A percentile compares a stretch with the other conserved stretches of the same genome.
These are phyloP conservation scores for Boletus edulis DNA, from an alignment of 768 basidiomycete genomes.

Conservation along the genomic window DNA sequence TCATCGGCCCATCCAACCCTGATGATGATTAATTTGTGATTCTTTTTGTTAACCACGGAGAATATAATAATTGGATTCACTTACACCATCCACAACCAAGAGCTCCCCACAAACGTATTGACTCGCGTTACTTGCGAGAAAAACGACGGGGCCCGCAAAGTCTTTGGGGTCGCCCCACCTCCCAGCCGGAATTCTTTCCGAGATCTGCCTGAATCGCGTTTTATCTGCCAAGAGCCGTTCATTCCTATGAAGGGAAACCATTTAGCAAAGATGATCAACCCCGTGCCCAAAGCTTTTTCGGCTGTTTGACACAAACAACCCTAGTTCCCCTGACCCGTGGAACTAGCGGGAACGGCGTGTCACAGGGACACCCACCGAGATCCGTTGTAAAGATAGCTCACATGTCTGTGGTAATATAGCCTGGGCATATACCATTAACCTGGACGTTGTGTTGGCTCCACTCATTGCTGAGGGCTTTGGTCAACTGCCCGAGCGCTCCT, in stretches of 20 bases:
- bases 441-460: conserved; percentile 88
- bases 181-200: conserved; percentile 66
- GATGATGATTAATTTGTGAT: conserved; percentile 14
- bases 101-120: conserved; percentile 71
- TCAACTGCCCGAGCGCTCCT: conserved; percentile 80
- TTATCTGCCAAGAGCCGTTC: conserved; percentile 61
- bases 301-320: conserved; percentile 3
- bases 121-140: conserved; percentile 60
- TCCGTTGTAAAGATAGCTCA: conserved; percentile 33
- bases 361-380: conserved; percentile 5
- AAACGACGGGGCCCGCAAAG: conserved; percentile 67
- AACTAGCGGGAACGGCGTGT: neutral
- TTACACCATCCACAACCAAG: conserved; percentile 65
- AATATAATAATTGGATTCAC: conserved; percentile 24
- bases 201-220: conserved; percentile 59
- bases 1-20: conserved; percentile 65
- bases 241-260: conserved; percentile 46
- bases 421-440: conserved; percentile 86
- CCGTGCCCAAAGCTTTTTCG: neutral
- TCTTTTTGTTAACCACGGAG: neutral
- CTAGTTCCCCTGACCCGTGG: conserved; percentile 5
- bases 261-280: conserved; percentile 10
- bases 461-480: conserved; percentile 90
- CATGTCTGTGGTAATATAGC: conserved; percentile 90
- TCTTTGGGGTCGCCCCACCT: conserved; percentile 67